Base-by-base conservation (phyloP, 257 asterid genomes). In the Rauvolfia tetraphylla region DNA sequence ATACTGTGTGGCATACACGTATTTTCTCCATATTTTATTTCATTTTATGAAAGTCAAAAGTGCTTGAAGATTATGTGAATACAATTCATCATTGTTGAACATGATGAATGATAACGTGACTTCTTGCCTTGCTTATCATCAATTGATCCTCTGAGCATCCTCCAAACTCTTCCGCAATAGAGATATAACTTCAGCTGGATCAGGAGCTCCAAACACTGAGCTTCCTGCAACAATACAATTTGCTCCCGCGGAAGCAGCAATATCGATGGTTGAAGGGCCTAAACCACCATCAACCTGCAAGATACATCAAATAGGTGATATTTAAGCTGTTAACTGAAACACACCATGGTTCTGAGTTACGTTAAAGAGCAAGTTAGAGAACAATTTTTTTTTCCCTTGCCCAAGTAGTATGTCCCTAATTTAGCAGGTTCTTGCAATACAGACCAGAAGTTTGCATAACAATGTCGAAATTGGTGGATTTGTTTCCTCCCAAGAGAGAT, bases 191-290 rank as follows among this genome's bases (percentile, higher is more conserved):
- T 86, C 87, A 76, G 94, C 91, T 39, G 98, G 96, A 79, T 93
- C 88, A 10, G 96, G 54, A 76, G 97, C 94, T 77, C 97, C 98
- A 75, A 93, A 93, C 38, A 93, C 93, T 0, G 96, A 93, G 82
- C 96, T 92, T 76, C 98, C 97, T 2, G 96, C 97, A 41, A 93
- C 98, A 53, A 91, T 88, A 84, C 97, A 90, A 90, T 91, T 91
- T 48, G 98, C 98, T 61, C 97, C 97, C 5, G 96, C 97, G 54
- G 91, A 77, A 33, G 98, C 84, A 10, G 96, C 97, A 49, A 76
- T 34, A 76, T 88, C 93, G 57, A 92, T 90, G 15, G 97, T 92
- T 80, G 96, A 88, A 81, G 96, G 96, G 76, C 97, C 98, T 81
- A 93, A 84, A 79, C 97, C 97, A 76, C 97, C 98, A 76, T 93